Base-by-base conservation (phyloP, 345 rosid species). In the Nephelium lappaceum region DNA sequence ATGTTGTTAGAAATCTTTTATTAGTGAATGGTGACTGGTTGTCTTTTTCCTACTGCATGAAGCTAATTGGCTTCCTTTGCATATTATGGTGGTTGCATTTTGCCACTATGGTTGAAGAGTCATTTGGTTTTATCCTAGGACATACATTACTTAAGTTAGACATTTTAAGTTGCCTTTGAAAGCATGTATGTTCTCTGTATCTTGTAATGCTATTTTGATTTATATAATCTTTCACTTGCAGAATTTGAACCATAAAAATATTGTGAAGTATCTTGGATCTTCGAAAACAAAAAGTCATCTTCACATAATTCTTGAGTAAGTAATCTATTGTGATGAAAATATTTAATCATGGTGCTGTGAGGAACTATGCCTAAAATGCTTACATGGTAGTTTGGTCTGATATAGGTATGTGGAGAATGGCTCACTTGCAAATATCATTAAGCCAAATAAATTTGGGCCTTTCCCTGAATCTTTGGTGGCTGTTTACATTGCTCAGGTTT, bases 371-470 rank as follows among this genome's bases (percentile, higher is more conserved):
- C 69, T 49, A 68, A 67, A 77, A 75, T 41, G 15, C 66, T 27
- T 57, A 43, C 71, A 55, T 38, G 60, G 41, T 69, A 71, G 77
- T 77, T 36, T 71, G 69, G 73, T 84, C 77, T 81, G 71, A 70
- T 83, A 60, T 80, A 96, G 99, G 91, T 94, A 93, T 60, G 99
- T 92, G 82, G 99, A 97, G 87, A 97, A 94, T 86, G 99, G 99
- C 57, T 97, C 99, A 31, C 98, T 97, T 82, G 99, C 99, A 65
- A 94, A 94, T 84, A 94, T 94, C 66, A 93, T 97, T 77, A 94
- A 94, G 91, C 99, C 99, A 81, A 97, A 94, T 83, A 94, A 94
- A 79, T 97, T 94, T 83, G 98, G 99, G 79, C 99, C 99, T 76
- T 93, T 97, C 81, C 99, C 99, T 14, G 99, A 96, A 80, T 91